A percentile compares a stretch with the other conserved stretches of the same genome.
Evolutionary conservation across 1,284 basidiomycete species (phyloP).

Genomic region (Cutaneotrichosporon mucoides): DNA sequence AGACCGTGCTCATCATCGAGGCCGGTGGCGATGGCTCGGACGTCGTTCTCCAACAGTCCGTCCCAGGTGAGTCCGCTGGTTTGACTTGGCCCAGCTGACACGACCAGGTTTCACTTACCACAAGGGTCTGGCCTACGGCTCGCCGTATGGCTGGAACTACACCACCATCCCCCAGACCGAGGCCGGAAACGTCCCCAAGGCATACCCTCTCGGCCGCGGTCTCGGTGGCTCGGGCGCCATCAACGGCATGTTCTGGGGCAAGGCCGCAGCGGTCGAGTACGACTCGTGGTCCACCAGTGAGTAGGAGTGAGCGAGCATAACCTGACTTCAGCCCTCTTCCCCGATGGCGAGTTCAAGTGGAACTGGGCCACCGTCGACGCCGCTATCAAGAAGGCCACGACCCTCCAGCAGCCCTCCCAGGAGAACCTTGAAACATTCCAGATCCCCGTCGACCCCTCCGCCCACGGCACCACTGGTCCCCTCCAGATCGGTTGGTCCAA

Average conservation of each 20-base stretch:
- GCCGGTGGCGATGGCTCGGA: constrained; percentile 62
- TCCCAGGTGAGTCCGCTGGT: constrained; percentile 45
- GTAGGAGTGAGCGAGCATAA: background rate
- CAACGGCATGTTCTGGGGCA: constrained; percentile 64
- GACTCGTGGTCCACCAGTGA: constrained; percentile 48
- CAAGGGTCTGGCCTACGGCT: constrained; percentile 39
- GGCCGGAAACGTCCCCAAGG: constrained; percentile 22
- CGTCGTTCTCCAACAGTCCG: constrained; percentile 49
- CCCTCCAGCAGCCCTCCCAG: constrained; percentile 46
- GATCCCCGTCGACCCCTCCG: constrained; percentile 47
- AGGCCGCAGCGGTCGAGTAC: constrained; percentile 45
- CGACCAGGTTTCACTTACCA: constrained; percentile 43
- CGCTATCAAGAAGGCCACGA: constrained; percentile 30
- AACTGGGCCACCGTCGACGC: constrained; percentile 28
- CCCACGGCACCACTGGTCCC: constrained; percentile 54
- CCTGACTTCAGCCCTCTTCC: constrained; percentile 36
- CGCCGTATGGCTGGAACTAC: constrained; percentile 63
- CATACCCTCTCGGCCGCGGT: constrained; percentile 63
- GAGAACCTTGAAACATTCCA: constrained; percentile 29
- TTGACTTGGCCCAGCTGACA: constrained; percentile 13
- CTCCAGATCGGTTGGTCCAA: constrained; percentile 49
- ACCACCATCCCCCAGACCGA: constrained; percentile 51
- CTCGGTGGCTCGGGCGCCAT: constrained; percentile 66
- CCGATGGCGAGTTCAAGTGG: constrained; percentile 41
- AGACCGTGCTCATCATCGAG: constrained; percentile 67